Base-by-base conservation (phyloP, 768 basidiomycete species). In the Rhizopogon salebrosus region DNA sequence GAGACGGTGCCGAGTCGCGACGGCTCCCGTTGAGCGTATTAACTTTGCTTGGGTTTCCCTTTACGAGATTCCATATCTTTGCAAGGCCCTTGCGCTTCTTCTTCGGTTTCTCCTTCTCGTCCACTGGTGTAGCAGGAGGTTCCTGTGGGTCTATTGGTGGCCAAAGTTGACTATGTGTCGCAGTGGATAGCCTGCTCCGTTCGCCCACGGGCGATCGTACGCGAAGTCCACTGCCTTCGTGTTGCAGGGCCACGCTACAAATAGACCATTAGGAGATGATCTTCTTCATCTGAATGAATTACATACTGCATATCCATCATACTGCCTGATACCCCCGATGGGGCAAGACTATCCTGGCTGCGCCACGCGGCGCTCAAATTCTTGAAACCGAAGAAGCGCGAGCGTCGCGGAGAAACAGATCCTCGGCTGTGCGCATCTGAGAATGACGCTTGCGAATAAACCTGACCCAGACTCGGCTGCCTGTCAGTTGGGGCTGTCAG, bases 221-320 rank as follows among this genome's bases (percentile, higher is more conserved):
- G 35, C 62, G 58, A 37, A 65, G 36, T 46, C 66, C 57, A 46
- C 72, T 66, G 10, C 65, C 67, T 69, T 91, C 90, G 31, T 83
- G 82, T 55, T 91, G 87, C 39, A 92, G 75, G 48, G 89, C 90
- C 61, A 92, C 77, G 62, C 90, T 92, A 49, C 41, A 53, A 35
- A 26, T 22, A 43, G 11, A 38, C 16, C 40, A 49, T 66, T 49
- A 59, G 42, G 55, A n/a, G n/a, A 31, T 35, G 20, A 14, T 3
- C 40, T 18, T 27, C 49, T 27, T 54, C 54, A 52, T n/a, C 52
- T 48, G n/a, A 57, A 40, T 16, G 8, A 45, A 22, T 53, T 40
- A 84, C 89, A 57, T 71, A 92, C 90, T 93, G 91, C 91, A 93
- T 92, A 66, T 92, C 88, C 58, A 92, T 71, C 89, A 93, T 91